Evolutionary conservation across 768 basidiomycete species (phyloP).

Genomic region (Hypholoma sublateritium): DNA sequence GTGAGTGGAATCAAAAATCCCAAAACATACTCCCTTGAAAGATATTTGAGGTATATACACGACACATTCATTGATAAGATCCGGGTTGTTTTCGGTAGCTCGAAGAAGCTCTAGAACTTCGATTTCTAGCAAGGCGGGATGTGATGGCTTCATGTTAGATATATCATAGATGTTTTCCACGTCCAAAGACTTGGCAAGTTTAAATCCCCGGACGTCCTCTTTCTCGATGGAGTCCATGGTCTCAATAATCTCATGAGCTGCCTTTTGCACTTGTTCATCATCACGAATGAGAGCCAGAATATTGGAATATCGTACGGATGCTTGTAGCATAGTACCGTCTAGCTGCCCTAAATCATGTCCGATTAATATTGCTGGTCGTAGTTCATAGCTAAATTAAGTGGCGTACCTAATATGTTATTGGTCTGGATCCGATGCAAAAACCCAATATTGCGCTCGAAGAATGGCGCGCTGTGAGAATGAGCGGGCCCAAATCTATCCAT

Average conservation of each 20-base stretch:
- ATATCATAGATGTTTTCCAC: not conserved
- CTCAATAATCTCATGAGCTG: constrained; percentile 7
- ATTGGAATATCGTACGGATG: constrained; percentile 11
- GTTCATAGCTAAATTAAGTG: too few species aligned
- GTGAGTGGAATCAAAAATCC: not conserved
- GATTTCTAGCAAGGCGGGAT: not conserved
- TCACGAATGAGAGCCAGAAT: constrained; percentile 14
- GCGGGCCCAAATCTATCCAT: constrained; percentile 22
- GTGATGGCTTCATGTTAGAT: not conserved
- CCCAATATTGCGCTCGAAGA: constrained; percentile 29
- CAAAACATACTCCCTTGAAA: not conserved
- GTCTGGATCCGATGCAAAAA: constrained; percentile 22
- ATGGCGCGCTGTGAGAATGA: constrained; percentile 23
- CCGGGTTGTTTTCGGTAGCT: too few species aligned
- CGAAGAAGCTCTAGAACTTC: not conserved
- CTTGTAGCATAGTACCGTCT: constrained; percentile 17
- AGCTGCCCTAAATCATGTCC: constrained; percentile 11
- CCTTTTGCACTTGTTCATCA: constrained; percentile 1
- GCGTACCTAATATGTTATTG: constrained; percentile 10
- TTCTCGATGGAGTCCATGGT: constrained; percentile 8
- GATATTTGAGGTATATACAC: not conserved
- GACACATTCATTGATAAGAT: not conserved
- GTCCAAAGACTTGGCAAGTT: constrained; percentile 7
- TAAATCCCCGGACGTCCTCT: constrained; percentile 16
- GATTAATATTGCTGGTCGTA: too few species aligned